Evolutionary conservation across 192 early-diverging fungal genomes (phyloP).

Genomic region (Rhizoclosmatium sp.): DNA sequence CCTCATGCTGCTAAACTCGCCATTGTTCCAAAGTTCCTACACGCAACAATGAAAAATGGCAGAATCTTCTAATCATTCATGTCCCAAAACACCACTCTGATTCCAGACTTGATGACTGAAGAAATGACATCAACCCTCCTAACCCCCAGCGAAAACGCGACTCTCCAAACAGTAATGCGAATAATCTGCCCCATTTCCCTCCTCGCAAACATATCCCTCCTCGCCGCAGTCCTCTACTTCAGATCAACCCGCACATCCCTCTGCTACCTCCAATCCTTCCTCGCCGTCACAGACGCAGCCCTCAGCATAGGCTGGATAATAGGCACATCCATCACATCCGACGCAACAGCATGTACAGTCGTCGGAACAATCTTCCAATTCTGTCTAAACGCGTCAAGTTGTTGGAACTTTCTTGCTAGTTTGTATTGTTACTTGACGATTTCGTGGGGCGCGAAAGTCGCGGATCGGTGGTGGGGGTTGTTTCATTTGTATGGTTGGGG

Average conservation of each 20-base stretch:
- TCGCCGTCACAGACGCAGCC: constrained; percentile 7
- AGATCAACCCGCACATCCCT: background rate
- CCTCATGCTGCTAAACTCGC: too few relatives aligned
- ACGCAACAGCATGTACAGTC: background rate
- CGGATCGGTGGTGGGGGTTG: background rate
- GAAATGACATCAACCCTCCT: background rate
- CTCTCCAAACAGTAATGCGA: background rate
- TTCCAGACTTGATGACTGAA: too few relatives aligned
- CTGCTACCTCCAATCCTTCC: constrained; percentile 5
- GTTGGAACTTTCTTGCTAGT: background rate
- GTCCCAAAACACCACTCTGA: too few relatives aligned
- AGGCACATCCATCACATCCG: background rate
- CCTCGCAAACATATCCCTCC: background rate
- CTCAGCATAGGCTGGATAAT: background rate
- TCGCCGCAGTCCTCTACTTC: background rate
- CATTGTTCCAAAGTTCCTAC: too few relatives aligned
- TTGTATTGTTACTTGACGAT: constrained; percentile 14
- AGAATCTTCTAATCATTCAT: too few relatives aligned
- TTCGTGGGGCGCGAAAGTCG: background rate
- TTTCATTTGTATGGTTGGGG: constrained; percentile 23
- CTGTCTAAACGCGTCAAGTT: background rate
- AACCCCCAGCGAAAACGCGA: background rate
- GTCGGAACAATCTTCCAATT: background rate
- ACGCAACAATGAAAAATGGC: too few relatives aligned
- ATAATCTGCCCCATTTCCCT: background rate